phyloP scores from a whole-genome alignment of 495 filamentous ascomycete genomes.

The Xylaria flabelliformis region DNA sequence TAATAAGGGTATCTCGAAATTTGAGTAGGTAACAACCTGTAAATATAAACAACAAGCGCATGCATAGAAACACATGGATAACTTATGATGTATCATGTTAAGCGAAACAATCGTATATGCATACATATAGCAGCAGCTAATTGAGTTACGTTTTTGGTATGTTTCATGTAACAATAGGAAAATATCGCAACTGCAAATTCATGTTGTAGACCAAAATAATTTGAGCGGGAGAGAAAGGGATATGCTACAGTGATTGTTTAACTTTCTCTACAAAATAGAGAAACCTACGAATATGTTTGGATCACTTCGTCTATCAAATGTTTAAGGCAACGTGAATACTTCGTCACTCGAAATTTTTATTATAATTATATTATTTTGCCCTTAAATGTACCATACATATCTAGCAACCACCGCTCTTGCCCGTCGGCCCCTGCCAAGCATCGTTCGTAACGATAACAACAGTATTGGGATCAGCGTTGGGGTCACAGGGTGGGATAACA shows the following conservation, averaged over 20 bases:
- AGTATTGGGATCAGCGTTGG: constrained; percentile 26
- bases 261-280: background rate
- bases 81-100: too few relatives aligned
- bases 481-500: constrained; percentile 43
- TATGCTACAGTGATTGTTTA: background rate
- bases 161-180: background rate
- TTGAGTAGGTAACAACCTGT: too few relatives aligned
- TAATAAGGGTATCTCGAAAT: too few relatives aligned
- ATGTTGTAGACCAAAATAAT: background rate
- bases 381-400: background rate
- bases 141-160: too few relatives aligned
- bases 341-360: background rate
- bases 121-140: too few relatives aligned
- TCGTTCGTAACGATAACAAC: constrained; percentile 41
- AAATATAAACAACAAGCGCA: too few relatives aligned
- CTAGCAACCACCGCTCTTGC: constrained; percentile 36
- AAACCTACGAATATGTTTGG: background rate
- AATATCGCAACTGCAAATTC: background rate
- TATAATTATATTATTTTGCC: background rate
- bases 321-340: background rate
- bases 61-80: too few relatives aligned
- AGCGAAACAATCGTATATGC: too few relatives aligned
- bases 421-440: constrained; percentile 43
- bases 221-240: background rate
- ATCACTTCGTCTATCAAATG: background rate